A percentile compares a stretch with the other conserved stretches of the same genome.
Conservation (phyloP, 331 rosid species). For the Quercus tomentella region DNA sequence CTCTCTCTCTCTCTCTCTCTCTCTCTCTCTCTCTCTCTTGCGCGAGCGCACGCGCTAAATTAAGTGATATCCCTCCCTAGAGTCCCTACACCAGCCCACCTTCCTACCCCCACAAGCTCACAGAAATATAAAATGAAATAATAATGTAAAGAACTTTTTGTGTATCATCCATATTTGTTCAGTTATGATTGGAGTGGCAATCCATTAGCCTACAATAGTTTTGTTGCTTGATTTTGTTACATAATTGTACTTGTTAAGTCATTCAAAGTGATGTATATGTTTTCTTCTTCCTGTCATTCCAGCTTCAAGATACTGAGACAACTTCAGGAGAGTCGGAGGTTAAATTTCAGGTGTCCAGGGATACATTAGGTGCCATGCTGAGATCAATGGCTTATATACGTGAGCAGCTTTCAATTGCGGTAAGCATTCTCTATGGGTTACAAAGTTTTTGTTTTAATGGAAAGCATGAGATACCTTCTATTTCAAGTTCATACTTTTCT, state of each 20-base stretch:
- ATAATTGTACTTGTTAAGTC: background rate
- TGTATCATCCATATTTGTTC: background rate
- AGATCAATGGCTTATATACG: conserved; percentile 97
- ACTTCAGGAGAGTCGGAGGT: conserved; percentile 86
- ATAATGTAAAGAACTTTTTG: too few relatives aligned
- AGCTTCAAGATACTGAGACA: conserved; percentile 85
- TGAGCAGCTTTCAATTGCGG: conserved; percentile 79
- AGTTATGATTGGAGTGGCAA: background rate
- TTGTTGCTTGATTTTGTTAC: background rate
- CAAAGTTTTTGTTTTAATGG: background rate
- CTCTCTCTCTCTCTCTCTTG: too few relatives aligned
- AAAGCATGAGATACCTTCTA: background rate
- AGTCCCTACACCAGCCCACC: too few relatives aligned
- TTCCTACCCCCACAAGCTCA: background rate
- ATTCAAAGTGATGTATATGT: conserved; percentile 4
- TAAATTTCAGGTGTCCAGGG: conserved; percentile 90
- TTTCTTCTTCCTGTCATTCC: conserved; percentile 23
- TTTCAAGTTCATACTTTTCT: background rate
- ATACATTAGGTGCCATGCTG: conserved; percentile 89
- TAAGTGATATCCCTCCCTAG: too few relatives aligned
- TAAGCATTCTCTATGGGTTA: conserved; percentile 37
- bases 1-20: too few relatives aligned
- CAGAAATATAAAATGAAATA: background rate
- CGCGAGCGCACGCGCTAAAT: too few relatives aligned
- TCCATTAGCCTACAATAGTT: background rate